Percentiles rank a stretch among this genome's conserved stretches.
Conservation (phyloP, 2,329 filamentous ascomycete genomes). For the Fusarium coicis region DNA sequence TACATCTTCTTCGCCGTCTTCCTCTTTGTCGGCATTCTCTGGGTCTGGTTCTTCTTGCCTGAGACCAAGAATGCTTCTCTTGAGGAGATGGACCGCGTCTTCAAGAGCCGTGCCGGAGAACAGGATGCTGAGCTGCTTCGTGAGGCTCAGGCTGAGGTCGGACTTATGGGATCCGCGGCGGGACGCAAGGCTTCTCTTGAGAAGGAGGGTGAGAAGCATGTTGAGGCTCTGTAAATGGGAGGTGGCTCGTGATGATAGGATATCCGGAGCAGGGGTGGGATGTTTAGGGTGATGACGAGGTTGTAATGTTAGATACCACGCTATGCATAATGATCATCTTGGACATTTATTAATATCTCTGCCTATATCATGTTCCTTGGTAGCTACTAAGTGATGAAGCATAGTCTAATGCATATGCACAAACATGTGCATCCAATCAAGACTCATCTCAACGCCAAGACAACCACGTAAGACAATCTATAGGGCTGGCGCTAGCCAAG, state of each 20-base stretch:
- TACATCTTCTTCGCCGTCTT: conserved; percentile 68
- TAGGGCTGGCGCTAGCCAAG: neutral
- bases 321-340: neutral
- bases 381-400: neutral
- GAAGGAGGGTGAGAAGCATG: conserved; percentile 17
- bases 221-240: conserved; percentile 6
- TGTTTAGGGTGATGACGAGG: neutral
- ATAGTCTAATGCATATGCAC: neutral
- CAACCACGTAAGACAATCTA: neutral
- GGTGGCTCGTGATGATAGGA: neutral
- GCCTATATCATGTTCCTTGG: neutral
- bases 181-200: conserved; percentile 5
- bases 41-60: conserved; percentile 62
- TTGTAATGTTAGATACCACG: neutral
- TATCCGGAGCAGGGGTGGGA: neutral
- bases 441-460: neutral
- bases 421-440: neutral
- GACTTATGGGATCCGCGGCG: neutral
- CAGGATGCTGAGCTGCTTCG: conserved; percentile 34
- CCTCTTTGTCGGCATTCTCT: conserved; percentile 58
- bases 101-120: conserved; percentile 53
- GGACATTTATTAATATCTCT: neutral
- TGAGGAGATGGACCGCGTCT: conserved; percentile 66
- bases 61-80: conserved; percentile 66
- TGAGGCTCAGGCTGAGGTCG: conserved; percentile 39